Evolutionary conservation across 768 basidiomycete species (phyloP).

Genomic region (Leccinum barrowsii): DNA sequence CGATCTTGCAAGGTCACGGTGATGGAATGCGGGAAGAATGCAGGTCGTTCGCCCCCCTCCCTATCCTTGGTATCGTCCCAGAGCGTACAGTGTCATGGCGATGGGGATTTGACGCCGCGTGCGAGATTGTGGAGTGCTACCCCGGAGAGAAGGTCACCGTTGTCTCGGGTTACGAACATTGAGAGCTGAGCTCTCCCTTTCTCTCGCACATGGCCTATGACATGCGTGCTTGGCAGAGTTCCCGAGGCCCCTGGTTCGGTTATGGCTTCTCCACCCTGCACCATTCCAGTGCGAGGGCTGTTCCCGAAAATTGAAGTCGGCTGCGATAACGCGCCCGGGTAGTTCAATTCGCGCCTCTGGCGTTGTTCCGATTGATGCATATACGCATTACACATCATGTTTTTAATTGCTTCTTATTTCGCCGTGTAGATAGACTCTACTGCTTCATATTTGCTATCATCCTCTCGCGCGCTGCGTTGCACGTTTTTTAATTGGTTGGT

Average conservation of each 20-base stretch:
- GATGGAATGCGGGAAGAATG: conserved; percentile 6
- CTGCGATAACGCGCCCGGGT: neutral
- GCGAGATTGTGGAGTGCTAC: conserved; percentile 10
- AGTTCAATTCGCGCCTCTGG: neutral
- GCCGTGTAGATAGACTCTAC: neutral
- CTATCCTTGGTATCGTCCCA: neutral
- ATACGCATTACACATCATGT: neutral
- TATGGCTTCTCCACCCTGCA: neutral
- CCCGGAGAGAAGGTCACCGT: conserved; percentile 24
- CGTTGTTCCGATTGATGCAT: neutral
- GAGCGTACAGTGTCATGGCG: neutral
- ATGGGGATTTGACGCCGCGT: neutral
- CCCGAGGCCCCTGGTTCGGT: neutral
- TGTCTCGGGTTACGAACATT: conserved; percentile 19
- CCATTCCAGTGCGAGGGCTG: neutral
- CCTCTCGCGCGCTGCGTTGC: neutral
- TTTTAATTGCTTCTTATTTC: neutral
- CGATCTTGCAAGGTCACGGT: conserved; percentile 3
- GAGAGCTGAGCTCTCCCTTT: conserved; percentile 21
- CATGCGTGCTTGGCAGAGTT: neutral
- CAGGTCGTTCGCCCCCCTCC: conserved; percentile 9
- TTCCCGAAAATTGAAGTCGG: neutral
- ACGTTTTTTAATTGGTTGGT: neutral
- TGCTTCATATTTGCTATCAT: neutral
- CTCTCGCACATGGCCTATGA: neutral